Evolutionary conservation across 2,329 filamentous ascomycete species (phyloP), one percentile per base, ranked within the genome.

Genomic region (Pseudopyricularia cyperi): DNA sequence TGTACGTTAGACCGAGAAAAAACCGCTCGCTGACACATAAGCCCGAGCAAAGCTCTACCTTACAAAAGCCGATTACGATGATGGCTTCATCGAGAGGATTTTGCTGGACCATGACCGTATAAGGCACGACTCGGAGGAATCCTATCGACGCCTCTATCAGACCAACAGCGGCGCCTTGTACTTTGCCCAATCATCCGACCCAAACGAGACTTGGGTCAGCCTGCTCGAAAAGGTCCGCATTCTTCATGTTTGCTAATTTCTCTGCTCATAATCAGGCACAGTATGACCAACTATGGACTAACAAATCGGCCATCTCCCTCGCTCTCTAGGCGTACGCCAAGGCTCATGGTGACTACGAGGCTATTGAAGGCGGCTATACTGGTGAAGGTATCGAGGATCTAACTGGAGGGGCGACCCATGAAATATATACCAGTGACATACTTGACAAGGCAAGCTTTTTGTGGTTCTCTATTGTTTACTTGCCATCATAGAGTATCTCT

Each of bases 191-290:
- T 87, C 83, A 62, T 74, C 74, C 54, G 75, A 84, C 55, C 73
- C 76, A 2, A 83, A 85, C 59, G 83, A 87, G 65, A 87, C 82
- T 0, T 88, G 83, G 83, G 68, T 87, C 22, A 83, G 83, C 1
- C 66, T 87, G 51, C 72, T 87, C 3, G 83, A 87, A 60, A 87
- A 87, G 61, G 39, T 44, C 3, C 22, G 39, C 1, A 44, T 14
- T 4, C 1, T 24, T 24, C 9, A 4, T 4, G 22, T 15, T 22
- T 6, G 8, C 12, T 7, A 9, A 24, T 19, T 8, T 14, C 17
- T 22, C 4, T 44, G 19, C 3, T 12, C 11, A 2, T 1, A 24
- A 24, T 4, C 19, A 12, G 22, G 15, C 22, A 15, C 2, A 19
- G 39, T 30, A 30, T 30, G 4, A 30, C 9, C 22, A 14, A 15